Evolutionary conservation across 805 yeast genomes (phyloP).

Genomic region (Ogataea haglerorum): DNA sequence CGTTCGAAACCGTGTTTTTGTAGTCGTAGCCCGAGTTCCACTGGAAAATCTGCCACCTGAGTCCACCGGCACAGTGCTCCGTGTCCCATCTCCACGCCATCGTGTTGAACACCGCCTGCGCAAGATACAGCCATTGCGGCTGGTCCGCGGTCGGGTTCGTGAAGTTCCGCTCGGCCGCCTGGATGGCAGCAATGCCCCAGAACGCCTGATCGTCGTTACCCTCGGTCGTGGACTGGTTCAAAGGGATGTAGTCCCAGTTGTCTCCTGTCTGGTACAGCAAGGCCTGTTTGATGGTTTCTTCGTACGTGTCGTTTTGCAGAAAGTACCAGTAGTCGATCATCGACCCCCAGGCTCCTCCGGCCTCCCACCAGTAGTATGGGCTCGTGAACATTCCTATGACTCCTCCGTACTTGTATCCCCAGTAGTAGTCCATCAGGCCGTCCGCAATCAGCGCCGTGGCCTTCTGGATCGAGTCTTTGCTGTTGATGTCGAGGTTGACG

Average conservation of each 20-base stretch:
- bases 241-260: conserved; percentile 76
- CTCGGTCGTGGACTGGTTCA: conserved; percentile 85
- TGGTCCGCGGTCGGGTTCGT: conserved; percentile 57
- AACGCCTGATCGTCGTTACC: conserved; percentile 98
- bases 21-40: conserved; percentile 95
- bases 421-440: conserved; percentile 70
- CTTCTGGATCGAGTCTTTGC: conserved; percentile 42
- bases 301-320: conserved; percentile 68
- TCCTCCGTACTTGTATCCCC: conserved; percentile 63
- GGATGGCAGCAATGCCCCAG: conserved; percentile 93
- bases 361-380: conserved; percentile 99
- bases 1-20: conserved; percentile 89
- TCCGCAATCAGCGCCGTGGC: conserved; percentile 51
- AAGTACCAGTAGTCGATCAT: conserved; percentile 74
- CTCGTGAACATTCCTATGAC: conserved; percentile 80
- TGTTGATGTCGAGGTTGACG: conserved; percentile 36
- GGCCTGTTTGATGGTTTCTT: conserved; percentile 54
- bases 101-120: conserved; percentile 87
- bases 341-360: conserved; percentile 93
- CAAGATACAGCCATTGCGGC: conserved; percentile 78
- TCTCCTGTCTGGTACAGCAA: conserved; percentile 71
- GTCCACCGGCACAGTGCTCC: conserved; percentile 74
- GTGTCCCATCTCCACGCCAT: conserved; percentile 89
- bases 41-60: conserved; percentile 93
- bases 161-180: conserved; percentile 87